These are phyloP conservation scores for Aspergillus terreus DNA, from an alignment of 2,329 filamentous ascomycete species.

Conservation along the genomic window DNA sequence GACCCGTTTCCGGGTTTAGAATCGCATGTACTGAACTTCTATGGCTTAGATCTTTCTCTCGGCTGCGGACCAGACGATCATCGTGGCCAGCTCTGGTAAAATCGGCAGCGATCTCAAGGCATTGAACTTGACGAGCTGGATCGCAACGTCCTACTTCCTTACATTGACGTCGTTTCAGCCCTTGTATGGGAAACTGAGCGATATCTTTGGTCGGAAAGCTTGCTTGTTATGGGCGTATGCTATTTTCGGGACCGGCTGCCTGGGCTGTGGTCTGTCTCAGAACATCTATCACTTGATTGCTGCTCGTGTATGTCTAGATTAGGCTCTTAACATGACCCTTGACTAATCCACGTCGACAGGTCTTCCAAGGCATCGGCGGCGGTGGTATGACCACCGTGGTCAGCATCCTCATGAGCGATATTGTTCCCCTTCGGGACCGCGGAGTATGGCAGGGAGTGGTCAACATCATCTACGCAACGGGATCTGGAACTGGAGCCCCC, in stretches of 20 bases:
- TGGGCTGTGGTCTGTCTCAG: constrained; percentile 56
- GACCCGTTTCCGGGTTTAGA: too few species aligned
- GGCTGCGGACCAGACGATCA: constrained; percentile 72
- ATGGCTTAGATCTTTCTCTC: constrained; percentile 62
- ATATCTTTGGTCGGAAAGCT: constrained; percentile 55
- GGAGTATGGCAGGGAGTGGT: constrained; percentile 72
- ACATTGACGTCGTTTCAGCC: constrained; percentile 73
- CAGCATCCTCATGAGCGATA: constrained; percentile 66
- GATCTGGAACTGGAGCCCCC: constrained; percentile 66
- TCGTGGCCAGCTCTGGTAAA: constrained; percentile 71
- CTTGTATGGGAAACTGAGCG: constrained; percentile 57
- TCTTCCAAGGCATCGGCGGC: constrained; percentile 63
- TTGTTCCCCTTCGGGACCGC: constrained; percentile 65
- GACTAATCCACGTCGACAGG: constrained; percentile 23
- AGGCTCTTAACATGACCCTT: constrained; percentile 33
- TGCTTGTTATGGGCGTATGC: constrained; percentile 51
- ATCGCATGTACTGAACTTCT: constrained; percentile 2
- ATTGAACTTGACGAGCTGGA: constrained; percentile 72
- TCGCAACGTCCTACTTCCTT: constrained; percentile 67
- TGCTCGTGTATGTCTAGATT: constrained; percentile 47
- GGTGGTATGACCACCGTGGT: constrained; percentile 70
- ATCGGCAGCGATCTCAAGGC: constrained; percentile 74
- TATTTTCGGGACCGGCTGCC: constrained; percentile 51
- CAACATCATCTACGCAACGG: constrained; percentile 68
- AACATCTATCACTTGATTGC: constrained; percentile 64